These are phyloP conservation scores for Aureobasidium zeae DNA, from an alignment of 2,329 filamentous ascomycete genomes.

Conservation along the genomic window DNA sequence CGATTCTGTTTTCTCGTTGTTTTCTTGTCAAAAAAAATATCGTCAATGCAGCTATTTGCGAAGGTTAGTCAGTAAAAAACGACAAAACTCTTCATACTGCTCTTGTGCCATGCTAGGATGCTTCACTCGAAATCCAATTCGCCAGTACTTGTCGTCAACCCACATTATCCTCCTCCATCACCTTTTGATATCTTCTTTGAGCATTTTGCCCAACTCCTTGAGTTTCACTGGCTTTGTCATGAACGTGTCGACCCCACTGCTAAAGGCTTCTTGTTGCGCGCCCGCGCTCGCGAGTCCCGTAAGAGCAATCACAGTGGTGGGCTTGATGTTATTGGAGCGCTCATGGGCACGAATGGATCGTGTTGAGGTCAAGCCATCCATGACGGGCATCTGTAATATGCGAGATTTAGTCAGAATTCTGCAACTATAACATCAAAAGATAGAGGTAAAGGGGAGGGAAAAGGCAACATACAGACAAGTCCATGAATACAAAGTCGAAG, in stretches of 20 bases:
- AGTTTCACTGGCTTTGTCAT: slow-evolving; percentile 24
- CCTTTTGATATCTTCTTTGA: too few relatives aligned
- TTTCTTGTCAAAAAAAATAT: too few relatives aligned
- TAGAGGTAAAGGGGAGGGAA: not conserved
- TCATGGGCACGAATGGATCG: slow-evolving; percentile 17
- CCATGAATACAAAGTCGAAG: slow-evolving; percentile 40
- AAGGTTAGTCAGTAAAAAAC: too few relatives aligned
- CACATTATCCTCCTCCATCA: too few relatives aligned
- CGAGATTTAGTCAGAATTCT: not conserved
- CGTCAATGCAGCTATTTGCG: too few relatives aligned
- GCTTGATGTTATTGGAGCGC: slow-evolving; percentile 14
- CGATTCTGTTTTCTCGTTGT: too few relatives aligned
- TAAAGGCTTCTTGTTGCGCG: slow-evolving; percentile 23
- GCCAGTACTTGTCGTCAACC: too few relatives aligned
- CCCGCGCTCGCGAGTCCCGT: slow-evolving; percentile 25
- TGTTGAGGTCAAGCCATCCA: slow-evolving; percentile 13
- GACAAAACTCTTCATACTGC: too few relatives aligned
- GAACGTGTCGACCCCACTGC: slow-evolving; percentile 24
- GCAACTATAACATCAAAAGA: not conserved
- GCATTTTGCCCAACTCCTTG: slow-evolving; percentile 12
- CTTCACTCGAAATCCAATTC: too few relatives aligned
- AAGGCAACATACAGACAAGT: slow-evolving; percentile 12
- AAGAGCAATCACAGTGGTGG: slow-evolving; percentile 21
- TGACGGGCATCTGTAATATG: slow-evolving; percentile 2
- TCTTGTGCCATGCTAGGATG: too few relatives aligned